Evolutionary conservation across 768 basidiomycete species (phyloP), one percentile per base, ranked within the genome.

Genomic region (Mycena sanguinolenta): DNA sequence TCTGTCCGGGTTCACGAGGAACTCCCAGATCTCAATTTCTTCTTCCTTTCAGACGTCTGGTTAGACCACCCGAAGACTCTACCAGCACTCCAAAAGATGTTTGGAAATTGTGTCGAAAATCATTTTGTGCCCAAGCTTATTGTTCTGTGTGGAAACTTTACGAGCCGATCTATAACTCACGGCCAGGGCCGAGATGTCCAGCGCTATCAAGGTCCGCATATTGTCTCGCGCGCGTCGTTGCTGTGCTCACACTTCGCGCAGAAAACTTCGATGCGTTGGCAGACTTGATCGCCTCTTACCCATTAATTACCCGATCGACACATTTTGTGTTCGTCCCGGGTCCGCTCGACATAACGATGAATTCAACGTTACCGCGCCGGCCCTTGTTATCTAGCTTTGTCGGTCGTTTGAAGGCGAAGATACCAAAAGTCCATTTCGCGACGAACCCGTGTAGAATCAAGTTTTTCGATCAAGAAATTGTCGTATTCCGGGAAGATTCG

Each of bases 281-380:
- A 6, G 94, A 96, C 73, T 85, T 99, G 36, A 92, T 99, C 67
- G 84, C 90, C 7, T 87, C 90, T 8, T 98, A 96, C 76, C 92
- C 95, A 3, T 79, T 86, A 53, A 91, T 99, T 59, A 89, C 91
- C 25, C 88, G 91, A 8, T 82, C 82, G 52, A 96, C 96, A 0
- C 95, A 97, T 77, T 98, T 99, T 79, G 89, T 99, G 62, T 90
- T 99, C 72, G 92, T 99, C 25, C 98, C 98, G 7, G 98, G 98
- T 8, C 98, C 98, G 2, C 83, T 94, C 59, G 98, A 99, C 81
- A 87, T 97, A 28, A 91, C 93, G 2, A 84, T 93, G 63, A 95
- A 95, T 64, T 86, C 91, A 13, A 88, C 92, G 25, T 82, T 98
- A 16, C 98, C 98, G 32, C 91, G 95, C 36, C 89, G 90, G 46